Percentiles rank a stretch among this genome's conserved stretches.
These are phyloP conservation scores for Ustilago hordei DNA, from an alignment of 1,284 basidiomycete genomes.

Conservation along the genomic window DNA sequence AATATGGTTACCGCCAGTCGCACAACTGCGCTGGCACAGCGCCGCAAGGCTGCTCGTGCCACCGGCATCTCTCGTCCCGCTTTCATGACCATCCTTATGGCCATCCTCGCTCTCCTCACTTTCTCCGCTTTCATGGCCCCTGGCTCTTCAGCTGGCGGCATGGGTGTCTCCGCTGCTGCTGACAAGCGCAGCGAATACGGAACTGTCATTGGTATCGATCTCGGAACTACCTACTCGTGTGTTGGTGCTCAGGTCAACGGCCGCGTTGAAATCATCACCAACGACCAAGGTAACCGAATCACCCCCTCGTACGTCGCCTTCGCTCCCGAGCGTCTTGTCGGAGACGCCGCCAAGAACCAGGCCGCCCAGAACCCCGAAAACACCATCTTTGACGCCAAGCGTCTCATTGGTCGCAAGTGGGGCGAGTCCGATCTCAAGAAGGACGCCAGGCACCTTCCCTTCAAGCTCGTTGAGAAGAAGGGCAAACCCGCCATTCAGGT, in stretches of 20 bases:
- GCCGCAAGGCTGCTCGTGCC: slow-evolving; percentile 47
- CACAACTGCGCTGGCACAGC: slow-evolving; percentile 46
- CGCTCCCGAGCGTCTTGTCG: slow-evolving; percentile 79
- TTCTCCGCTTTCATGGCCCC: slow-evolving; percentile 54
- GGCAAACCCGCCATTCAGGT: slow-evolving; percentile 70
- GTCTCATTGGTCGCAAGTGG: slow-evolving; percentile 80
- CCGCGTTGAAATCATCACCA: slow-evolving; percentile 69
- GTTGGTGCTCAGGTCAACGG: slow-evolving; percentile 84
- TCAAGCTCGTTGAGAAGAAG: slow-evolving; percentile 72
- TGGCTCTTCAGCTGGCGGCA: slow-evolving; percentile 45
- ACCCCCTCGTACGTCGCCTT: slow-evolving; percentile 70
- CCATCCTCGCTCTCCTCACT: slow-evolving; percentile 59
- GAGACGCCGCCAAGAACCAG: slow-evolving; percentile 76
- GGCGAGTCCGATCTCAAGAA: slow-evolving; percentile 73
- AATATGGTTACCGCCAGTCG: slow-evolving; percentile 39
- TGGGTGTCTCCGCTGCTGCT: slow-evolving; percentile 62
- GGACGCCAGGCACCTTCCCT: slow-evolving; percentile 68
- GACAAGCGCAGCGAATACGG: slow-evolving; percentile 75
- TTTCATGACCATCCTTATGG: slow-evolving; percentile 59
- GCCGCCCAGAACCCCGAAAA: slow-evolving; percentile 84
- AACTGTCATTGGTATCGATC: slow-evolving; percentile 86
- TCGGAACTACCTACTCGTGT: slow-evolving; percentile 73
- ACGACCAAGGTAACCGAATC: slow-evolving; percentile 72
- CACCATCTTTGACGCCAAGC: slow-evolving; percentile 93
- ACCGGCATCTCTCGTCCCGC: slow-evolving; percentile 45